Base-by-base conservation (phyloP, 495 filamentous ascomycete species). In the Trichoderma asperelloides region DNA sequence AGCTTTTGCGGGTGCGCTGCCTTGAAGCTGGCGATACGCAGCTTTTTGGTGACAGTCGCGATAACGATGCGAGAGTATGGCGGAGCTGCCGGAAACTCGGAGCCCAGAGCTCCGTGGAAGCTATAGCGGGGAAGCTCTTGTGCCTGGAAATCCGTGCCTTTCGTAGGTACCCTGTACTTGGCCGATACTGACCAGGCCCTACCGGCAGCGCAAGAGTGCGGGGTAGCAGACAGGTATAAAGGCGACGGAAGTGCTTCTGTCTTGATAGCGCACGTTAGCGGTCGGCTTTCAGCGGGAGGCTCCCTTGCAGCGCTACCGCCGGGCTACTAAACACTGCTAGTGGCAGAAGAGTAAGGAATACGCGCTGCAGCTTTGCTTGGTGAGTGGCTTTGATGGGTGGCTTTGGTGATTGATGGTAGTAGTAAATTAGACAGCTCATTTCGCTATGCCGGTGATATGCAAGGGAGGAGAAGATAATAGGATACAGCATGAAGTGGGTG, bases 51-150 rank as follows among this genome's bases (percentile, higher is more conserved):
- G 27, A 37, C 47, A 55, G 1, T 39, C 16, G 27, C 37, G 25
- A 16, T 37, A 37, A 37, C 33, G 18, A 51, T 25, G 30, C 7
- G 27, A 66, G 40, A 37, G 33, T 8, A 37, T 7, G 33, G 33
- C 33, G 33, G 6, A 37, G 33, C 62, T 6, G 16, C 41, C 62
- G 62, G 62, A 43, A 28, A 33, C 21, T 64, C 28, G 62, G 62
- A 64, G 62, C 12, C 13, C 13, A 16, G 11, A 30, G 55, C 27
- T 37, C 55, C 55, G 25, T 21, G 13, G 23, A 5, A 60, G 55
- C 55, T 60, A 66, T 60, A 9, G 68, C 41, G 64, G 68, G 68
- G 68, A 37, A 21, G 63, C 3, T 37, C 9, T 8, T 37, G 33
- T 37, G 33, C 33, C 33, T 15, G 13, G 64, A 21, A 41, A 9